Evolutionary conservation across 441 rosid species (phyloP).

Genomic region (Aquilaria agallochum): DNA sequence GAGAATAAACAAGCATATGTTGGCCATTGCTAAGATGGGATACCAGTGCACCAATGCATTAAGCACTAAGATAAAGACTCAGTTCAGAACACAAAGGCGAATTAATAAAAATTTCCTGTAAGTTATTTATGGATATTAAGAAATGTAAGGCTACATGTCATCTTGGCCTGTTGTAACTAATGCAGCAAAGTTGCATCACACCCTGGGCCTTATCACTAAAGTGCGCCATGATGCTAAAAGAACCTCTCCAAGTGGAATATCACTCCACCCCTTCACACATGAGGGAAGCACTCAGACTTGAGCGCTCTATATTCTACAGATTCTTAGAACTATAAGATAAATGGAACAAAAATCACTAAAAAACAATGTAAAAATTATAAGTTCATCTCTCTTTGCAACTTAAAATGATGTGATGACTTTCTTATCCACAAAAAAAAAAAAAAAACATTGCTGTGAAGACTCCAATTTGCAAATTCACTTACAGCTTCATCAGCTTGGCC

Average conservation of each 20-base stretch:
- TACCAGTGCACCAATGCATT: too few relatives aligned
- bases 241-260: too few relatives aligned
- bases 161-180: too few relatives aligned
- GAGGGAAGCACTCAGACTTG: too few relatives aligned
- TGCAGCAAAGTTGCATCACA: too few relatives aligned
- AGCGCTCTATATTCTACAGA: too few relatives aligned
- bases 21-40: neutral
- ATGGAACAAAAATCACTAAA: too few relatives aligned
- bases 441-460: neutral
- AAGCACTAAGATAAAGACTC: neutral
- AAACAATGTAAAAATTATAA: too few relatives aligned
- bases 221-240: too few relatives aligned
- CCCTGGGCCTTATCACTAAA: too few relatives aligned
- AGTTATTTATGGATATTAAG: neutral
- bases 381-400: neutral
- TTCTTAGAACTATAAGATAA: too few relatives aligned
- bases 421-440: neutral
- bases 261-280: too few relatives aligned
- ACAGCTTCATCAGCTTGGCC: slow-evolving; percentile 49
- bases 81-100: neutral
- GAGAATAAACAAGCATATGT: neutral
- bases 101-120: neutral
- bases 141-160: neutral
- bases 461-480: slow-evolving; percentile 13
- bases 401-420: neutral